A percentile compares a stretch with the other conserved stretches of the same genome.
These are phyloP conservation scores for Croton laevigatus DNA, from an alignment of 441 rosid genomes.

Conservation along the genomic window DNA sequence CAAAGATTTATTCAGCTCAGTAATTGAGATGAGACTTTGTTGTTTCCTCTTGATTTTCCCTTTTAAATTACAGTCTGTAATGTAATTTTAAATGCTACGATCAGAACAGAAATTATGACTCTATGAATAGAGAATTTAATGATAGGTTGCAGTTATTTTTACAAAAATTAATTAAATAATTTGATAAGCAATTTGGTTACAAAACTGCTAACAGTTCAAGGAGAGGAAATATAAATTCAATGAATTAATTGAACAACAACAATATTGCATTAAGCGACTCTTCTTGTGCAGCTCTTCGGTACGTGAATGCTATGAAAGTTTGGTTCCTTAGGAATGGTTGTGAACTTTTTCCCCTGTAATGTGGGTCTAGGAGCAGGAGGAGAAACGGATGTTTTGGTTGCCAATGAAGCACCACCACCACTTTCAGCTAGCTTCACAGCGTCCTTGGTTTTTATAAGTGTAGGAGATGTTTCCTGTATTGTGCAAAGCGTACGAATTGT, in stretches of 20 bases:
- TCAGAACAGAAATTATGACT: too few species aligned
- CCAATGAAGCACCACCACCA: conserved; percentile 20
- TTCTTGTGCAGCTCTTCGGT: conserved; percentile 49
- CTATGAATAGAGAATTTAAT: too few species aligned
- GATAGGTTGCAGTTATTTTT: too few species aligned
- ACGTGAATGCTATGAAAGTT: conserved; percentile 43
- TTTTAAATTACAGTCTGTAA: background rate
- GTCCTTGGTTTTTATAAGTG: conserved; percentile 24
- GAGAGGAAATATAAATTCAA: conserved; percentile 17
- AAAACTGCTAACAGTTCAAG: background rate
- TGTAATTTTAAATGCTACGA: too few species aligned
- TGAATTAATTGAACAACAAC: conserved; percentile 43
- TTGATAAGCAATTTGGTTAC: conserved; percentile 7
- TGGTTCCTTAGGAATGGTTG: conserved; percentile 50
- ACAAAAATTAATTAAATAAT: background rate
- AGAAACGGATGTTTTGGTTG: conserved; percentile 25
- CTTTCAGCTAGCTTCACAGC: conserved; percentile 18
- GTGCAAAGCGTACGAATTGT: conserved; percentile 29
- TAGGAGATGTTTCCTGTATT: conserved; percentile 31
- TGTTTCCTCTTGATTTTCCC: background rate
- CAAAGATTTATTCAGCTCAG: conserved; percentile 64
- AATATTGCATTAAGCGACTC: conserved; percentile 18
- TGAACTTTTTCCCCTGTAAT: conserved; percentile 31
- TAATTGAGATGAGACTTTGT: conserved; percentile 31
- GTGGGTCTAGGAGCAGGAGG: conserved; percentile 24